A percentile compares a stretch with the other conserved stretches of the same genome.
Conservation (phyloP, 306 rosid genomes). For the Potentilla sterilis region DNA sequence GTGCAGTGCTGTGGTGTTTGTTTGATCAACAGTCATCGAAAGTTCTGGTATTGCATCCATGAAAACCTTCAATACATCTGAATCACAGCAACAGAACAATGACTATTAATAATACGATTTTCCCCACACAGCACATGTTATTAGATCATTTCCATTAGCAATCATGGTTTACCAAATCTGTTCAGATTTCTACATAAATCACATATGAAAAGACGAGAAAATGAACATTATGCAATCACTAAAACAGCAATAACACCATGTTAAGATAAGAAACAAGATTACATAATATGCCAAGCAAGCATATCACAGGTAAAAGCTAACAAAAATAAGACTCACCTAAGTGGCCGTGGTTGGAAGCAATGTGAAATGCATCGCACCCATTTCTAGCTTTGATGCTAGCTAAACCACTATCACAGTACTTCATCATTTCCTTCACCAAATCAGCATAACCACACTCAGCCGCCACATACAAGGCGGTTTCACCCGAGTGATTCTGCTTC, state of each 20-base stretch:
- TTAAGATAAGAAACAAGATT: conserved; percentile 10
- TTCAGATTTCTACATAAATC: background rate
- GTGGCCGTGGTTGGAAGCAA: conserved; percentile 77
- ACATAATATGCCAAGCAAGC: conserved; percentile 2
- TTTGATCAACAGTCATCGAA: conserved; percentile 66
- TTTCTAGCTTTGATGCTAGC: conserved; percentile 62
- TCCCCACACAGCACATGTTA: background rate
- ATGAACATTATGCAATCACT: background rate
- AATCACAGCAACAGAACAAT: conserved; percentile 23
- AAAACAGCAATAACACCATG: conserved; percentile 8
- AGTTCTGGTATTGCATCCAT: conserved; percentile 62
- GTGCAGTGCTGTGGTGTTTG: conserved; percentile 79
- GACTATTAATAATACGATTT: background rate
- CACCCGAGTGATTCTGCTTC: conserved; percentile 56
- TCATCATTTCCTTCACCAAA: conserved; percentile 53
- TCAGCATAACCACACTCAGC: conserved; percentile 56
- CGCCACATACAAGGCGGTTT: conserved; percentile 63
- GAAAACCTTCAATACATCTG: conserved; percentile 67
- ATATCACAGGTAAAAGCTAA: background rate
- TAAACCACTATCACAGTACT: conserved; percentile 44
- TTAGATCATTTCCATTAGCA: background rate
- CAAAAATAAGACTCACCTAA: conserved; percentile 39
- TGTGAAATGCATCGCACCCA: conserved; percentile 70
- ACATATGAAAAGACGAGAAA: background rate
- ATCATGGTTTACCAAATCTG: background rate